phyloP scores from a whole-genome alignment of 441 rosid species.

The Populus trichocarpa region DNA sequence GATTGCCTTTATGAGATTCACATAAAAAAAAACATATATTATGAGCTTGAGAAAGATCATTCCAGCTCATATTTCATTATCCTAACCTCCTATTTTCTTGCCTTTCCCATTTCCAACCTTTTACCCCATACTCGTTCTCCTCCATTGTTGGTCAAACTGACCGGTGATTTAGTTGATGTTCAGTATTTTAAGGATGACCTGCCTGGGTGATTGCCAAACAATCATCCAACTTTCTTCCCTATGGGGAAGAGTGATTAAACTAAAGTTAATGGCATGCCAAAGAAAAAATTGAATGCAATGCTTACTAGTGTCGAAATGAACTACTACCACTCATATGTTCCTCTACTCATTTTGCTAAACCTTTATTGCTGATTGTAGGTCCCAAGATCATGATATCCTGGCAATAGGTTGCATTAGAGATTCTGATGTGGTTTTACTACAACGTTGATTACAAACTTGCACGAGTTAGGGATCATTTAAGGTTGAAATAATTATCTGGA shows the following conservation, averaged over 20 bases:
- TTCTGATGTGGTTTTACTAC: too few relatives aligned
- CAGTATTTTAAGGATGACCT: background rate
- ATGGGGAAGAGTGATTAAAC: too few relatives aligned
- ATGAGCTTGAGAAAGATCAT: constrained; percentile 4
- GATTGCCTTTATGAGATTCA: background rate
- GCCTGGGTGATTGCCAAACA: background rate
- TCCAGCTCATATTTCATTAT: background rate
- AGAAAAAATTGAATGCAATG: background rate
- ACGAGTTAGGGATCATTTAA: too few relatives aligned
- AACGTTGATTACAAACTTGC: too few relatives aligned
- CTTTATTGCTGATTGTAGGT: background rate
- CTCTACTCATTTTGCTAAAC: background rate
- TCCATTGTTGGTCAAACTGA: background rate
- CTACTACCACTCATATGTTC: background rate
- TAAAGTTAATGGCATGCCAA: background rate
- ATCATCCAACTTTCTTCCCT: background rate
- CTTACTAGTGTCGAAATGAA: too few relatives aligned
- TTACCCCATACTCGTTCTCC: background rate
- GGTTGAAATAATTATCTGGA: too few relatives aligned
- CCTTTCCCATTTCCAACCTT: background rate
- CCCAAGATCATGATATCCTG: background rate
- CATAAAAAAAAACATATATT: constrained; percentile 2
- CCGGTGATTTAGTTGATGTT: background rate
- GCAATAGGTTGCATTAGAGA: too few relatives aligned
- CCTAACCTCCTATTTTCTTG: background rate